Conservation (phyloP, 805 yeast species). For the Danielia reshetovae region DNA sequence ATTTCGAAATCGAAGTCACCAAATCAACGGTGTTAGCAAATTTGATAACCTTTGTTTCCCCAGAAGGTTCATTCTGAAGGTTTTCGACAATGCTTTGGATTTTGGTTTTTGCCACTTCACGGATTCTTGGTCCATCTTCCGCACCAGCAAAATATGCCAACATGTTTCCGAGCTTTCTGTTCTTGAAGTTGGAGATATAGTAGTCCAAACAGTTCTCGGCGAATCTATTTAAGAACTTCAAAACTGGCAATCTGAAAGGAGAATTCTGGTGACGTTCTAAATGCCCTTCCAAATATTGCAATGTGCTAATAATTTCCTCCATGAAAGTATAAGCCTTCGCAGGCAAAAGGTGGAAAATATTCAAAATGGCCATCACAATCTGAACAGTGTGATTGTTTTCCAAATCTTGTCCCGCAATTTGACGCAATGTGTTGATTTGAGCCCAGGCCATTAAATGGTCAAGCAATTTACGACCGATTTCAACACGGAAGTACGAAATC, state of each 20-base stretch:
- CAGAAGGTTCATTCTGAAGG: conserved; percentile 45
- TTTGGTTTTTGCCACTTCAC: conserved; percentile 51
- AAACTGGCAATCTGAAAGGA: conserved; percentile 89
- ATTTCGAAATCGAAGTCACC: conserved; percentile 47
- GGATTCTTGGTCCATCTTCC: conserved; percentile 52
- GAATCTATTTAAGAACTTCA: conserved; percentile 80
- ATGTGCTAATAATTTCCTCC: conserved; percentile 76
- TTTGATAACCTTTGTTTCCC: conserved; percentile 55
- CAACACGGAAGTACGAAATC: conserved; percentile 92
- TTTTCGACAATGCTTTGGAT: conserved; percentile 46
- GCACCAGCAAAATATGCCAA: conserved; percentile 62
- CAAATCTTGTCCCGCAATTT: conserved; percentile 75
- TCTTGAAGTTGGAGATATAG: conserved; percentile 62
- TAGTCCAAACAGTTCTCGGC: conserved; percentile 69
- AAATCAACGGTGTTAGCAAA: conserved; percentile 73
- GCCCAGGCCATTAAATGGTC: conserved; percentile 98
- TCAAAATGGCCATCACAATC: conserved; percentile 83
- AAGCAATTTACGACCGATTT: conserved; percentile 86
- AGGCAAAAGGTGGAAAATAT: conserved; percentile 88
- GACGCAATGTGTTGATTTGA: conserved; percentile 70
- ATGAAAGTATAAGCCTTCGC: conserved; percentile 88
- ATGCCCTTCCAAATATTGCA: conserved; percentile 74
- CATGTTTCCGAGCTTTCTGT: conserved; percentile 61
- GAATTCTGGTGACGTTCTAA: conserved; percentile 81
- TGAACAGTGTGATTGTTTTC: conserved; percentile 78